A percentile compares a stretch with the other conserved stretches of the same genome.
Evolutionary conservation across 108 stramenopile genomes (phyloP).

Genomic region (Skeletonema menzelii): DNA sequence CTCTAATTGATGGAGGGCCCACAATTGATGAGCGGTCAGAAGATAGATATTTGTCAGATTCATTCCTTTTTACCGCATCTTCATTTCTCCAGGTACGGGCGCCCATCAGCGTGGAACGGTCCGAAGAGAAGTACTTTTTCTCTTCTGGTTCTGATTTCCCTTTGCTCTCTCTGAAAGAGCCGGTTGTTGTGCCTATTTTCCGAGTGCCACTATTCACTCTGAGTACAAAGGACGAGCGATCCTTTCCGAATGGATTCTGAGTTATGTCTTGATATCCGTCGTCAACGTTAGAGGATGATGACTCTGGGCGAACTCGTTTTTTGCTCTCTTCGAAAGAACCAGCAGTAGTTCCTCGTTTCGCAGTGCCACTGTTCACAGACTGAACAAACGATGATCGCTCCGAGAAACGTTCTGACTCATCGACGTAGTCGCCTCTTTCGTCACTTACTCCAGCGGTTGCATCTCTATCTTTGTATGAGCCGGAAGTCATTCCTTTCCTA

Average conservation of each 20-base stretch:
- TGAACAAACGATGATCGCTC: not conserved
- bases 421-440: not conserved
- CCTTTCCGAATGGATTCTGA: not conserved
- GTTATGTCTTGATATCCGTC: slow-evolving; percentile 5
- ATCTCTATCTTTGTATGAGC: not conserved
- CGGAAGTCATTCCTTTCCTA: not conserved
- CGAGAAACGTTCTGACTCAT: not conserved
- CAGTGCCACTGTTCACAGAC: slow-evolving; percentile 3
- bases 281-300: not conserved
- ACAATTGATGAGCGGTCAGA: not conserved
- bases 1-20: not conserved
- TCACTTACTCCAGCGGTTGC: not conserved
- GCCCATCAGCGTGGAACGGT: not conserved
- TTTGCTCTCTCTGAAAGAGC: not conserved
- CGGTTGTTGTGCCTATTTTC: not conserved
- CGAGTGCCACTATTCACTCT: slow-evolving; percentile 15
- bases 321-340: not conserved
- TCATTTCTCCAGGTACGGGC: slow-evolving; percentile 6
- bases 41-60: not conserved
- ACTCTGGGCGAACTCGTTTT: not conserved
- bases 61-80: not conserved
- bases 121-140: slow-evolving; percentile 2
- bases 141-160: not conserved
- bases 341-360: not conserved
- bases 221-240: slow-evolving; percentile 4